Evolutionary conservation across 1,284 basidiomycete genomes (phyloP).

Genomic region (Sanghuangporus sanghuang): DNA sequence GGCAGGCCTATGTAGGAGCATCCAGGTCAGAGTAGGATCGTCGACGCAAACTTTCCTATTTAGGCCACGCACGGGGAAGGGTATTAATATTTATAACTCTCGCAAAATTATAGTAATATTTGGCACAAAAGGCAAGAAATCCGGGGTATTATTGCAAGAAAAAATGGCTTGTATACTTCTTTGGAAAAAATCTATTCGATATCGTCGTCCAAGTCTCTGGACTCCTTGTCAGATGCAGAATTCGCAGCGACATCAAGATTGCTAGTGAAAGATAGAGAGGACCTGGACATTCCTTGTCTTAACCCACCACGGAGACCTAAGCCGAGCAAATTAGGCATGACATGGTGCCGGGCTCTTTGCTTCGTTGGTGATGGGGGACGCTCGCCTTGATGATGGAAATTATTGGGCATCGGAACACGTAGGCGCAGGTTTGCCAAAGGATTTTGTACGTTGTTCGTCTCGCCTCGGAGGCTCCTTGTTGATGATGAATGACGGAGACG

Average conservation of each 20-base stretch:
- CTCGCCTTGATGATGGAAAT: constrained; percentile 1
- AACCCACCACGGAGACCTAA: constrained; percentile 12
- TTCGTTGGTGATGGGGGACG: not conserved
- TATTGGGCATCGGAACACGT: constrained; percentile 55
- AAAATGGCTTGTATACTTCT: not conserved
- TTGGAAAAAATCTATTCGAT: constrained; percentile 10
- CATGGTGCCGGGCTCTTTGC: not conserved
- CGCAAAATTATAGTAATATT: no score
- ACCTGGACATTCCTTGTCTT: not conserved
- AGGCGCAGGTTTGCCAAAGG: constrained; percentile 49
- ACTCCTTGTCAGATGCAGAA: not conserved
- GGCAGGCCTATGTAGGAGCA: no score
- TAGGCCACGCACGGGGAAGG: no score
- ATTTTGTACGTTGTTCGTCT: constrained; percentile 25
- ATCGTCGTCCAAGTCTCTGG: constrained; percentile 5
- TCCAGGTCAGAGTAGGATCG: no score
- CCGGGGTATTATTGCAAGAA: not conserved
- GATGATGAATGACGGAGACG: constrained; percentile 45
- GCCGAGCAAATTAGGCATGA: constrained; percentile 9
- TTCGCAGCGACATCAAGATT: not conserved
- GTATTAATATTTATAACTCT: no score
- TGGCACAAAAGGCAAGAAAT: no score
- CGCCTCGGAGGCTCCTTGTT: constrained; percentile 26
- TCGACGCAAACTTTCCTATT: no score
- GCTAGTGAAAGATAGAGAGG: not conserved